Percentiles rank a stretch among this genome's conserved stretches.
phyloP scores from a whole-genome alignment of 1,284 basidiomycete species.

The Rhodofomes roseus region DNA sequence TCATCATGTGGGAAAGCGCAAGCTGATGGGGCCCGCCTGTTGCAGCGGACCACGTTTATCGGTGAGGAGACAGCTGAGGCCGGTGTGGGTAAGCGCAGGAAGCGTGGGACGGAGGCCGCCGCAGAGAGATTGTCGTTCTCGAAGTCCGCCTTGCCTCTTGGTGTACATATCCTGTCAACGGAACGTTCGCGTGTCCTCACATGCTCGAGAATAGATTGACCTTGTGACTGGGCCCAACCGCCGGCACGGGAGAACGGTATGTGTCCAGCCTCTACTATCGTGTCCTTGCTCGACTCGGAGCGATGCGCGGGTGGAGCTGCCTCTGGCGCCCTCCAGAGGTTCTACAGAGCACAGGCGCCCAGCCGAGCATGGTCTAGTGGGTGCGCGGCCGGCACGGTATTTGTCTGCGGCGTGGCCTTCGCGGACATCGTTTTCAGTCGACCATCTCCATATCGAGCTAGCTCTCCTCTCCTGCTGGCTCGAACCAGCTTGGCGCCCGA shows the following conservation, averaged over 20 bases:
- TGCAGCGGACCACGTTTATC: constrained; percentile 62
- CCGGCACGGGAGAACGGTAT: constrained; percentile 1
- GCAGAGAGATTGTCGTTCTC: constrained; percentile 15
- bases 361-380: neutral
- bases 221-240: constrained; percentile 1
- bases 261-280: neutral
- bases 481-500: neutral
- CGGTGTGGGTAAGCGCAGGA: constrained; percentile 6
- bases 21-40: constrained; percentile 11
- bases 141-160: constrained; percentile 2
- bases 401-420: neutral
- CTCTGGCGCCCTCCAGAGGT: neutral
- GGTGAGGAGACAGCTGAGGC: constrained; percentile 33
- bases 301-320: neutral
- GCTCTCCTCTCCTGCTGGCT: constrained; percentile 3
- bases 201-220: constrained; percentile 4
- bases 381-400: constrained; percentile 2
- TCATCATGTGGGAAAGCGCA: constrained; percentile 11
- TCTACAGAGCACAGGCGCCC: neutral
- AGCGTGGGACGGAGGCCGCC: constrained; percentile 18
- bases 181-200: constrained; percentile 2
- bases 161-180: constrained; percentile 12
- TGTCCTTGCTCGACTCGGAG: neutral
- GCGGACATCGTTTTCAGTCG: constrained; percentile 1
- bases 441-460: constrained; percentile 7